phyloP scores from a whole-genome alignment of 2,329 filamentous ascomycete species.

The Colletotrichum tofieldiae region DNA sequence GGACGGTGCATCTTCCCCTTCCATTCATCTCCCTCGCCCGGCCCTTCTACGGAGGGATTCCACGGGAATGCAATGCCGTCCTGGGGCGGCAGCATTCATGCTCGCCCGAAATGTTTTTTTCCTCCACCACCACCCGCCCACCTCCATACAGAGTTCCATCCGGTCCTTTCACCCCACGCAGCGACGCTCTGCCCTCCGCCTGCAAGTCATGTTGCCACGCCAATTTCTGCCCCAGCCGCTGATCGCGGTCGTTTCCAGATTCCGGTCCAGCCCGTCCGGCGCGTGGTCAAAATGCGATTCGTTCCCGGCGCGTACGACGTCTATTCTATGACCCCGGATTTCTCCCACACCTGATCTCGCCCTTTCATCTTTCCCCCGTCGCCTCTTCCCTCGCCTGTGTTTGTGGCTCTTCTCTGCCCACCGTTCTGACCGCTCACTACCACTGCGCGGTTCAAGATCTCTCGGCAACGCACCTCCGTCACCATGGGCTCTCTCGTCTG shows the following conservation, averaged over 20 bases:
- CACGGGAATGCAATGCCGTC: background rate
- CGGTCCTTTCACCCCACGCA: conserved; percentile 8
- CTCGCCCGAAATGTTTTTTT: background rate
- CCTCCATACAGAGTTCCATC: background rate
- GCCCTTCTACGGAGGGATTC: conserved; percentile 34
- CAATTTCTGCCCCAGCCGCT: conserved; percentile 23
- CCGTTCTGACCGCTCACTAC: background rate
- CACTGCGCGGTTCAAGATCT: background rate
- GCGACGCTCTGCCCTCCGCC: conserved; percentile 5
- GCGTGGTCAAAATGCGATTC: conserved; percentile 33
- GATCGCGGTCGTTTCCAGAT: conserved; percentile 20
- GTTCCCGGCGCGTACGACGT: conserved; percentile 20
- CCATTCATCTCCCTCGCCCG: conserved; percentile 10
- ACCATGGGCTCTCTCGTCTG: conserved; percentile 54
- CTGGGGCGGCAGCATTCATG: background rate
- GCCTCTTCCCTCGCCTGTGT: background rate
- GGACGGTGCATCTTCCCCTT: conserved; percentile 3
- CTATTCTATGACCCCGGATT: conserved; percentile 4
- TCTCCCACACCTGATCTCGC: conserved; percentile 5
- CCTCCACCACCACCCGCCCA: background rate
- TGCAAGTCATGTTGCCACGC: conserved; percentile 34
- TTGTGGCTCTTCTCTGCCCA: background rate
- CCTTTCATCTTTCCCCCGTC: background rate
- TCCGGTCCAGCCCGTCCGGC: conserved; percentile 12
- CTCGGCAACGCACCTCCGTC: background rate